Conservation (phyloP, 352 stramenopile species). For the Bremia lactucae region DNA sequence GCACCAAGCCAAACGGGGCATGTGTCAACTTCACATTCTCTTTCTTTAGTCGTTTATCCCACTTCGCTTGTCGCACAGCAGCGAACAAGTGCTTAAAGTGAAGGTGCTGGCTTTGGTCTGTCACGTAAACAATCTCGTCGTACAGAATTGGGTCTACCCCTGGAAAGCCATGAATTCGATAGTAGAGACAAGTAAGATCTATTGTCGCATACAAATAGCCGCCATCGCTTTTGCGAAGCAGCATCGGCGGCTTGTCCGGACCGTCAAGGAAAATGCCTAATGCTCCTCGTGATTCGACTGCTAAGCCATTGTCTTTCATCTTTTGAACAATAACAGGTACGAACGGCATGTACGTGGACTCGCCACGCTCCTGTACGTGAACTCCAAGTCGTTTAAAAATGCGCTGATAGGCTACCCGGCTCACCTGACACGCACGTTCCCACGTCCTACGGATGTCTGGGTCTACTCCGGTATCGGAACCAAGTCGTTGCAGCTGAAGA, state of each 20-base stretch:
- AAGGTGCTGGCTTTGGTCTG: constrained; percentile 65
- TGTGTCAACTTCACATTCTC: constrained; percentile 50
- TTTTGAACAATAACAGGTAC: constrained; percentile 35
- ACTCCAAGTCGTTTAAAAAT: constrained; percentile 67
- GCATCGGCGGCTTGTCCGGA: constrained; percentile 57
- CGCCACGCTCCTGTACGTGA: constrained; percentile 49
- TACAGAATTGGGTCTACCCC: constrained; percentile 54
- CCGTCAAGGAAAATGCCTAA: constrained; percentile 69
- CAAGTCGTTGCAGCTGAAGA: constrained; percentile 58
- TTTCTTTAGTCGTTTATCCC: constrained; percentile 18
- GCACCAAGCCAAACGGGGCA: constrained; percentile 69
- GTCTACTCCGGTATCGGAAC: constrained; percentile 21
- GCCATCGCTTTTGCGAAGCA: constrained; percentile 75
- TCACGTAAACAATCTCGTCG: constrained; percentile 77
- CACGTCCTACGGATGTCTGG: constrained; percentile 35
- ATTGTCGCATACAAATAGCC: constrained; percentile 74
- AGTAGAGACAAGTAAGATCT: constrained; percentile 61
- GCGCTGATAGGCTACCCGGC: constrained; percentile 43
- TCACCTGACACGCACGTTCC: constrained; percentile 58
- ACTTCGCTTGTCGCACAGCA: constrained; percentile 41
- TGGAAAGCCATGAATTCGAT: constrained; percentile 58
- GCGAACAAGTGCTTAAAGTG: constrained; percentile 77
- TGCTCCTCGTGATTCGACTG: constrained; percentile 47
- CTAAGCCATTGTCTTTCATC: constrained; percentile 36
- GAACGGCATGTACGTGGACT: constrained; percentile 67